Percentiles rank a stretch among this genome's conserved stretches.
phyloP scores from a whole-genome alignment of 148 eudicot genomes.

The Vaccinium myrtillus region DNA sequence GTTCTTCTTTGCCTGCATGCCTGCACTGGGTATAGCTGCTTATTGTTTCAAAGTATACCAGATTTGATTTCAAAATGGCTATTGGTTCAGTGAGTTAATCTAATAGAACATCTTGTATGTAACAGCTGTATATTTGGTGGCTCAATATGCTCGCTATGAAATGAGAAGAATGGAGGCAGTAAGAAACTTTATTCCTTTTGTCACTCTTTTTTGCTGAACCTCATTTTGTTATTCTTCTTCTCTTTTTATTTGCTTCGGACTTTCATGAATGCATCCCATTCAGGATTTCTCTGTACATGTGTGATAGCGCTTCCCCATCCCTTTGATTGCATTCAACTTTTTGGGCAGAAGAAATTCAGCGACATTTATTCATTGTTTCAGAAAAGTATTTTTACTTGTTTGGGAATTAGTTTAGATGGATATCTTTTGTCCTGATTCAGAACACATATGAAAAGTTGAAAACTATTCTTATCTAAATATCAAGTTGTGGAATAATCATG shows the following conservation, averaged over 20 bases:
- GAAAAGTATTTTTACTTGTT: neutral
- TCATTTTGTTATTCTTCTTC: neutral
- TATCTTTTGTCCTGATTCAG: neutral
- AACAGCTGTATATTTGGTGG: conserved; percentile 92
- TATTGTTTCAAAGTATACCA: neutral
- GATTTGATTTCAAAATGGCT: conserved; percentile 1
- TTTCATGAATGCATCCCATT: neutral
- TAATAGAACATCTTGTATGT: conserved; percentile 29
- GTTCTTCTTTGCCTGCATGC: conserved; percentile 81
- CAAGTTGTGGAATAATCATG: conserved; percentile 1
- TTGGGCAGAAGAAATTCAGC: neutral
- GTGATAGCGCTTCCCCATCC: neutral
- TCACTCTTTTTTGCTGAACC: neutral
- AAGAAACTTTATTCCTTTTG: conserved; percentile 18
- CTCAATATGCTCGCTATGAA: conserved; percentile 75
- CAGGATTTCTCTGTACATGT: neutral
- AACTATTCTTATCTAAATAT: neutral
- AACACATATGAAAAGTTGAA: neutral
- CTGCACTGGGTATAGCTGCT: conserved; percentile 69
- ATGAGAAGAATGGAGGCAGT: conserved; percentile 87
- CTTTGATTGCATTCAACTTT: neutral
- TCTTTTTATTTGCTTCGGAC: neutral
- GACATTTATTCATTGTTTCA: neutral
- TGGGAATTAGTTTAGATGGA: neutral
- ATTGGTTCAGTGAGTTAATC: conserved; percentile 17